Evolutionary conservation across 345 rosid species (phyloP).

Genomic region (Eucalyptus brandiana): DNA sequence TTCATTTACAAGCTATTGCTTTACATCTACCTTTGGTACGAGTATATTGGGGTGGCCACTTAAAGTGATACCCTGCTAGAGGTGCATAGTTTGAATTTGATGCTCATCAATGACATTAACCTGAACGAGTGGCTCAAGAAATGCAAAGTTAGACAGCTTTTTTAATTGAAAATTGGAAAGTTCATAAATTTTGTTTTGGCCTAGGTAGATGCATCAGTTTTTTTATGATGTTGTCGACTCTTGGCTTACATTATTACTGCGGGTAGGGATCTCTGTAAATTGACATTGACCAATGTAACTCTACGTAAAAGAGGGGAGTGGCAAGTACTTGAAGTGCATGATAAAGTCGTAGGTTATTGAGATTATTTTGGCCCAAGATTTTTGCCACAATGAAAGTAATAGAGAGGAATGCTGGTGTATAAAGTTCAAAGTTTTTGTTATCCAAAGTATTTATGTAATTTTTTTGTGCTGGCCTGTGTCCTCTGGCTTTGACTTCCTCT

Average conservation of each 20-base stretch:
- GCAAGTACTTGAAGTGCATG: background rate
- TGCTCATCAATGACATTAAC: background rate
- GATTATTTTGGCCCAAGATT: background rate
- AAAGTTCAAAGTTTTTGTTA: background rate
- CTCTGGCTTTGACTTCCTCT: background rate
- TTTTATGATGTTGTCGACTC: background rate
- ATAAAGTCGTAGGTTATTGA: background rate
- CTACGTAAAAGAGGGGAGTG: background rate
- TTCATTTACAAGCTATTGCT: background rate
- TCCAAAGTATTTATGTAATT: background rate
- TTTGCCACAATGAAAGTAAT: background rate
- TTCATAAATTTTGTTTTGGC: background rate
- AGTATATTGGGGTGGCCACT: background rate
- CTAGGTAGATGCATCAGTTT: background rate
- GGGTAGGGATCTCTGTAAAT: background rate
- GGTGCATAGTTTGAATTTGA: background rate
- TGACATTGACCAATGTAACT: background rate
- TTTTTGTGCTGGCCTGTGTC: background rate
- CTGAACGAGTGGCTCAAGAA: background rate
- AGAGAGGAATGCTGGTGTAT: background rate
- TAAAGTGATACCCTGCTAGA: background rate
- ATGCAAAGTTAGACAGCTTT: background rate
- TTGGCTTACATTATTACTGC: background rate
- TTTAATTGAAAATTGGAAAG: background rate
- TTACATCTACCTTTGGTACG: background rate